Evolutionary conservation across 2,329 filamentous ascomycete species (phyloP).

Genomic region (Nemania sp.): DNA sequence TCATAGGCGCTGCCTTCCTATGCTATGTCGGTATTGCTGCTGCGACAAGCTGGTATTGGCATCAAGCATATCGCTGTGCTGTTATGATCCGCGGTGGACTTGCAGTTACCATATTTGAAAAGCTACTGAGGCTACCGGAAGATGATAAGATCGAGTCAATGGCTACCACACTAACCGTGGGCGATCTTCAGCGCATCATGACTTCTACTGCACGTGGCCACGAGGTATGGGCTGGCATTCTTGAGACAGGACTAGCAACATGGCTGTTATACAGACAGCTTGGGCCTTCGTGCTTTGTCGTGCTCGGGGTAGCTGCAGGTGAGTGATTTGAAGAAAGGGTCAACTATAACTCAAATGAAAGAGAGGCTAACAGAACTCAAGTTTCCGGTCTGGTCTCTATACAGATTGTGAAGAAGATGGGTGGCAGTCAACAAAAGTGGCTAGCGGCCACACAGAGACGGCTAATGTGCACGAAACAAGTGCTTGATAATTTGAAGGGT

Average conservation of each 20-base stretch:
- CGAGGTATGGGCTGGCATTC: neutral
- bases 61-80: neutral
- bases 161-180: neutral
- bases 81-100: constrained; percentile 2
- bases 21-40: constrained; percentile 1
- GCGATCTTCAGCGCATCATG: neutral
- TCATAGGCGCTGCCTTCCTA: constrained; percentile 2
- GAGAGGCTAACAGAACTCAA: too few species aligned
- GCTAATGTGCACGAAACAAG: neutral
- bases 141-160: neutral
- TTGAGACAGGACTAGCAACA: neutral
- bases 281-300: too few species aligned
- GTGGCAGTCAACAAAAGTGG: neutral
- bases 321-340: too few species aligned
- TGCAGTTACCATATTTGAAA: neutral
- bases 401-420: too few species aligned
- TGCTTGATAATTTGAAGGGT: neutral
- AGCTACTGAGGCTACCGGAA: constrained; percentile 5
- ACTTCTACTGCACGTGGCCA: neutral
- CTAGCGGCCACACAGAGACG: neutral
- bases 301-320: too few species aligned
- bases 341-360: too few species aligned
- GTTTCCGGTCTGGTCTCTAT: too few species aligned
- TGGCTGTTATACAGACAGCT: neutral
- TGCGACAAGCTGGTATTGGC: neutral